Evolutionary conservation across 306 rosid genomes (phyloP).

Genomic region (Potentilla sterilis): DNA sequence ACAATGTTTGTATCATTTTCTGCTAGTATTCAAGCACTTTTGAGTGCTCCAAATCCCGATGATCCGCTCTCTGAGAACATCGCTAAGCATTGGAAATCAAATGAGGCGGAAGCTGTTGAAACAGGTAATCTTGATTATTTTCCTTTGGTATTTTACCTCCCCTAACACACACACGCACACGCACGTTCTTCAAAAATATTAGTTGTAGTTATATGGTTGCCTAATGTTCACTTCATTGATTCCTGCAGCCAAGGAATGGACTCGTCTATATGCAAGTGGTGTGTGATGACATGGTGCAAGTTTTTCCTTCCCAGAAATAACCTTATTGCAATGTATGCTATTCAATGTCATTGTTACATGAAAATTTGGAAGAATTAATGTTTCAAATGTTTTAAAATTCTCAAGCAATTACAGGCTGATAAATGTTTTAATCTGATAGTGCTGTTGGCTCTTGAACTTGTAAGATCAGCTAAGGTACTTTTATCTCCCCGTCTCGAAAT

Average conservation of each 20-base stretch:
- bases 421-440: conserved; percentile 33
- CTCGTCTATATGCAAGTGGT: conserved; percentile 78
- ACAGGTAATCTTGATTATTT: conserved; percentile 47
- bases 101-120: conserved; percentile 95
- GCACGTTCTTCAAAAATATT: background rate
- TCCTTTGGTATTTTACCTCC: background rate
- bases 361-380: conserved; percentile 46
- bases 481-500: background rate
- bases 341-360: conserved; percentile 49
- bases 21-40: conserved; percentile 87
- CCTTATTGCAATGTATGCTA: conserved; percentile 54
- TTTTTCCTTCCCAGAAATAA: conserved; percentile 33
- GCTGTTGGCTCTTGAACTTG: conserved; percentile 32
- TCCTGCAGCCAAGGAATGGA: conserved; percentile 84
- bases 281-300: conserved; percentile 48
- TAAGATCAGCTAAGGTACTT: conserved; percentile 31
- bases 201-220: background rate
- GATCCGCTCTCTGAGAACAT: conserved; percentile 98
- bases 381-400: conserved; percentile 42
- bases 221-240: background rate
- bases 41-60: conserved; percentile 97
- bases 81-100: conserved; percentile 92
- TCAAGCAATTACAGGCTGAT: conserved; percentile 36
- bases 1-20: background rate
- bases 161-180: background rate